Conservation (phyloP, 768 basidiomycete species). For the Leucogyrophana mollusca region DNA sequence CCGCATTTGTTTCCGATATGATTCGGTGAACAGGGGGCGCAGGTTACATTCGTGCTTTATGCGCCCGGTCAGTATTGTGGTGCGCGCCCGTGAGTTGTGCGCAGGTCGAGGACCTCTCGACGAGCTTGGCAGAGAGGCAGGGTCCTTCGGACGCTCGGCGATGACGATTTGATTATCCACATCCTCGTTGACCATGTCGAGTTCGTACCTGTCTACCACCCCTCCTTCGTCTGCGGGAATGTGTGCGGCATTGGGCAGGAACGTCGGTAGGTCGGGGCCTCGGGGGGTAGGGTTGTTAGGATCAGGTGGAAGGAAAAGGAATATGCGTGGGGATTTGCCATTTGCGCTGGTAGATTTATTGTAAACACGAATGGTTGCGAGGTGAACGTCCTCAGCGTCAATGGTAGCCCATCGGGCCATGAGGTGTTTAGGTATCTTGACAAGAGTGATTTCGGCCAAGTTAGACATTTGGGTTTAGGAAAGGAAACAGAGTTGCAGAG, state of each 20-base stretch:
- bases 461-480: not conserved
- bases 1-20: conserved; percentile 71
- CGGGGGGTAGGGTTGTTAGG: conserved; percentile 39
- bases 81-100: conserved; percentile 62
- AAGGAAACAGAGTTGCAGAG: not conserved
- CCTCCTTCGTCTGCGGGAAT: conserved; percentile 27
- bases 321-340: conserved; percentile 55
- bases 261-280: conserved; percentile 21
- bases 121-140: conserved; percentile 33
- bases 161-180: conserved; percentile 87
- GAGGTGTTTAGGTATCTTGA: conserved; percentile 81
- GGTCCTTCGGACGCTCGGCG: conserved; percentile 77
- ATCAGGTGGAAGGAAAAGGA: conserved; percentile 65
- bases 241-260: conserved; percentile 26
- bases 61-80: conserved; percentile 75
- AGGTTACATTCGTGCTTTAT: conserved; percentile 82
- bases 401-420: conserved; percentile 85
- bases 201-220: conserved; percentile 70
- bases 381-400: conserved; percentile 69
- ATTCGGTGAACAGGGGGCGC: conserved; percentile 63
- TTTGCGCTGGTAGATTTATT: conserved; percentile 40
- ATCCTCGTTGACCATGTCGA: conserved; percentile 83
- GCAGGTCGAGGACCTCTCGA: conserved; percentile 32
- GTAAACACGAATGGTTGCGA: conserved; percentile 87
- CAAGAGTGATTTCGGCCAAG: not conserved